Evolutionary conservation across 768 basidiomycete species (phyloP).

Genomic region (Hygrophoropsis aurantiaca): DNA sequence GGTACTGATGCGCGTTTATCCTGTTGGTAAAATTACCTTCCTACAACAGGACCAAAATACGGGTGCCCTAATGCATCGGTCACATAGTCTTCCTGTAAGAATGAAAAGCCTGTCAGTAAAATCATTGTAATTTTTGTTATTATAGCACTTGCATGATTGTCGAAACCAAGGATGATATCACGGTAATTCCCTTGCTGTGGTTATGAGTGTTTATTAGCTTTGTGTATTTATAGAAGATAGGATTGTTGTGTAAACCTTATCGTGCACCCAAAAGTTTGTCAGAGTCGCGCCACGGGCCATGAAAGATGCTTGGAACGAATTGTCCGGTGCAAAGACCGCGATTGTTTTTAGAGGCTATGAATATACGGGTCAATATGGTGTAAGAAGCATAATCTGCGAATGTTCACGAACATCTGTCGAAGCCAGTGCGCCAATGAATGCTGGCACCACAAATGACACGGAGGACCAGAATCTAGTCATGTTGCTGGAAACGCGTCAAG

Average conservation of each 20-base stretch:
- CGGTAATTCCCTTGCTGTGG: constrained; percentile 37
- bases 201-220: too few species aligned
- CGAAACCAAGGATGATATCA: constrained; percentile 49
- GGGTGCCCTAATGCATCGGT: constrained; percentile 35
- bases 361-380: background rate
- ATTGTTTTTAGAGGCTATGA: constrained; percentile 28
- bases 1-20: background rate
- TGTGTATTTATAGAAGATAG: too few species aligned
- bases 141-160: constrained; percentile 34
- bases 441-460: background rate
- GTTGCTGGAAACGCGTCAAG: background rate
- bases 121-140: background rate
- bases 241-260: constrained; percentile 33
- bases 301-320: constrained; percentile 41
- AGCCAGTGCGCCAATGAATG: background rate
- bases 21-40: constrained; percentile 25
- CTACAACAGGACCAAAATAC: constrained; percentile 43
- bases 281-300: constrained; percentile 44
- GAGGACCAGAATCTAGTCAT: background rate
- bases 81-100: constrained; percentile 31
- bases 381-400: too few species aligned
- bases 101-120: background rate
- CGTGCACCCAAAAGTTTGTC: constrained; percentile 48
- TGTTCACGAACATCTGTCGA: too few species aligned
- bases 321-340: constrained; percentile 36